phyloP scores from a whole-genome alignment of 129 eudicot species.

The Escallonia herrerae region DNA sequence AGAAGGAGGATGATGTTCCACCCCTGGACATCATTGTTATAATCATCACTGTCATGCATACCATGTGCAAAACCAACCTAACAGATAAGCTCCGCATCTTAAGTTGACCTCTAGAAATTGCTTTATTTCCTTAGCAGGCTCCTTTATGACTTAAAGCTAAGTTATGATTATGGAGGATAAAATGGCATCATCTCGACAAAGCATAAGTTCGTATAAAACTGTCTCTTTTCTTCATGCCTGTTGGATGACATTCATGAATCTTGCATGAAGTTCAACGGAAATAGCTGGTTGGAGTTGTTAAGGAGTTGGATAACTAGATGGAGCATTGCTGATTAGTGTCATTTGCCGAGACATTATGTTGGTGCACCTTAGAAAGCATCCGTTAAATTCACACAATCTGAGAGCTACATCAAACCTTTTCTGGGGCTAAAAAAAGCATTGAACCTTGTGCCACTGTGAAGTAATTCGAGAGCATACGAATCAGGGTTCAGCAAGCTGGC shows the following conservation, averaged over 20 bases:
- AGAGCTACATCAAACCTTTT: no score
- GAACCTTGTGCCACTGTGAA: no score
- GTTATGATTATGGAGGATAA: not conserved
- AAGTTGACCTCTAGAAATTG: not conserved
- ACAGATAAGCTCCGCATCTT: not conserved
- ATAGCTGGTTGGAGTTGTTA: not conserved
- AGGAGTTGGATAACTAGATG: no score
- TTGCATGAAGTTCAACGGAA: constrained; percentile 16
- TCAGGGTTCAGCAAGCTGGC: no score
- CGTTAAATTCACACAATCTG: no score
- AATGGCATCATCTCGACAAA: not conserved
- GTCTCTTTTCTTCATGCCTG: constrained; percentile 4
- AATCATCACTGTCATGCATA: constrained; percentile 24
- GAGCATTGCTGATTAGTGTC: no score
- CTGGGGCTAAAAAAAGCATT: no score
- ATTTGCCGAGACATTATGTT: no score
- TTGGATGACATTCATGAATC: constrained; percentile 23
- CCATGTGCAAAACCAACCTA: constrained; percentile 38
- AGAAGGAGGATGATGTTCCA: not conserved
- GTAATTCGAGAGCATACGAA: no score
- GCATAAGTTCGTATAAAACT: not conserved
- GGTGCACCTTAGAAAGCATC: no score
- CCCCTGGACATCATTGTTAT: not conserved
- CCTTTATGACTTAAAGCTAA: not conserved
- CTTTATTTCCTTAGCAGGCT: not conserved